These are phyloP conservation scores for Falciphora oryzae DNA, from an alignment of 2,329 filamentous ascomycete species.

Conservation along the genomic window DNA sequence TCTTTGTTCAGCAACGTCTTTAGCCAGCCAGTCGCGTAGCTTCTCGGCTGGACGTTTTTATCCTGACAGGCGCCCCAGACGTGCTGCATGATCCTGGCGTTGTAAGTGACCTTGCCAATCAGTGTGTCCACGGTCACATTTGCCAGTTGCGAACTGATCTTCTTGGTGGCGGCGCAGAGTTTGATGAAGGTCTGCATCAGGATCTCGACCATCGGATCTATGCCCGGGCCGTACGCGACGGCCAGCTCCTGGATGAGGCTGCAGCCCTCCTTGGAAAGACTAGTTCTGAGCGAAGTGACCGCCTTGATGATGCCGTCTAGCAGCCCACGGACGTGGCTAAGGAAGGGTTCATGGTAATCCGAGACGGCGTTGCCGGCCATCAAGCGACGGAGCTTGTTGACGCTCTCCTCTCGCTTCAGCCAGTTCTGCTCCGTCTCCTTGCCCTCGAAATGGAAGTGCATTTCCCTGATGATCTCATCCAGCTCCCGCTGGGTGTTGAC, in stretches of 20 bases:
- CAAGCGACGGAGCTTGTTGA: constrained; percentile 69
- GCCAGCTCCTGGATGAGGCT: constrained; percentile 80
- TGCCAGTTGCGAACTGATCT: constrained; percentile 80
- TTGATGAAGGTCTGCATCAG: constrained; percentile 87
- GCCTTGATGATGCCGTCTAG: constrained; percentile 88
- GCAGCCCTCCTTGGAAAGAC: constrained; percentile 81
- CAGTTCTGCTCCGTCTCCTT: constrained; percentile 89
- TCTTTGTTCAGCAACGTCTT: constrained; percentile 77
- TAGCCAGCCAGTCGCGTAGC: constrained; percentile 76
- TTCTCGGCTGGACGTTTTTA: constrained; percentile 85
- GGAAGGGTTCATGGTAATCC: constrained; percentile 68
- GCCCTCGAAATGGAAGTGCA: constrained; percentile 78
- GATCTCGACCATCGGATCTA: constrained; percentile 87
- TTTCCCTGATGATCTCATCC: constrained; percentile 80
- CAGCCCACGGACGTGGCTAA: constrained; percentile 64
- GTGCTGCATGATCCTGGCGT: constrained; percentile 75
- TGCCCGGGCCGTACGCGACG: constrained; percentile 64
- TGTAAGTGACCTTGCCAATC: constrained; percentile 75
- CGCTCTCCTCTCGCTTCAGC: constrained; percentile 76
- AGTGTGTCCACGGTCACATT: constrained; percentile 77
- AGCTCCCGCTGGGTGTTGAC: constrained; percentile 80
- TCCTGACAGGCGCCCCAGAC: constrained; percentile 78
- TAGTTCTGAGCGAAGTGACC: constrained; percentile 77
- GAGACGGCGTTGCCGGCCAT: constrained; percentile 76
- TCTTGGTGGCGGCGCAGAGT: constrained; percentile 83